These are phyloP conservation scores for Boechera retrofracta DNA, from an alignment of 345 rosid genomes.

Conservation along the genomic window DNA sequence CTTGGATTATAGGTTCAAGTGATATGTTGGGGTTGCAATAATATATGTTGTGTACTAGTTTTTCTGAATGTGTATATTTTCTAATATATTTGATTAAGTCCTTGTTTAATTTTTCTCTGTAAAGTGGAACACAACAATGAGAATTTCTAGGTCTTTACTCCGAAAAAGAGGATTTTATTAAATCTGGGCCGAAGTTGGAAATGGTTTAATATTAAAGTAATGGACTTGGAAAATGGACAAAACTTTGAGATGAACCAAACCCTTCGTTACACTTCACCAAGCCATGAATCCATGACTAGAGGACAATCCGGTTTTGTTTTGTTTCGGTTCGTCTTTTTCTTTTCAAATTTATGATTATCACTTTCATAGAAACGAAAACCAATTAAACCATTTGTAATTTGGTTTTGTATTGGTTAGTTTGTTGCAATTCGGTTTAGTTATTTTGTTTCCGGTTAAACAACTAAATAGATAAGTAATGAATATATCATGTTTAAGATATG, in stretches of 20 bases:
- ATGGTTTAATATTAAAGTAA: neutral
- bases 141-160: neutral
- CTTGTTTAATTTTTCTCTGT: slow-evolving; percentile 5
- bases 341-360: no score
- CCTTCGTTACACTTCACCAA: neutral
- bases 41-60: neutral
- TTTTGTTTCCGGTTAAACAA: neutral
- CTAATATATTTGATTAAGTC: slow-evolving; percentile 2
- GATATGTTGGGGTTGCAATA: slow-evolving; percentile 14
- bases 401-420: neutral
- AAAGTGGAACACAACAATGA: neutral
- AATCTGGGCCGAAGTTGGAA: neutral
- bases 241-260: slow-evolving; percentile 4
- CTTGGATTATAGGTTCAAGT: slow-evolving; percentile 17
- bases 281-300: neutral
- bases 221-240: slow-evolving; percentile 14
- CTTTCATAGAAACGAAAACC: neutral
- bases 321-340: neutral
- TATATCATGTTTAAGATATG: no score
- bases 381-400: neutral
- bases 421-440: neutral
- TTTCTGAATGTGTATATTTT: neutral
- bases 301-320: neutral
- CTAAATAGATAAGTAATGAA: neutral
- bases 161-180: slow-evolving; percentile 25